Base-by-base conservation (phyloP, 2,329 filamentous ascomycete genomes). In the Epichloe amarillans region DNA sequence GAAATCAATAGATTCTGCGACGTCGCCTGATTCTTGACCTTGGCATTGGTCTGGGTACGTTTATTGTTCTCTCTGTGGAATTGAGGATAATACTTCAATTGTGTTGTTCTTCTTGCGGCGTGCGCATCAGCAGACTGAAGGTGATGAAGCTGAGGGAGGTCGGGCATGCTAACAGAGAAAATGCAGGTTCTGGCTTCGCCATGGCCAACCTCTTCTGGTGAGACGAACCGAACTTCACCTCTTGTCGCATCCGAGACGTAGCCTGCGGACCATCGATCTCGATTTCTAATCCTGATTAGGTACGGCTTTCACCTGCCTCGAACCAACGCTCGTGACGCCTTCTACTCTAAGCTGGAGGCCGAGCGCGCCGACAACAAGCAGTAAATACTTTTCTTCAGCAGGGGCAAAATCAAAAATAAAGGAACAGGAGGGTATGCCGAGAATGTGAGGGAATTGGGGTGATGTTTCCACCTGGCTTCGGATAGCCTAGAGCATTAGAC, bases 241-340 rank as follows among this genome's bases (percentile, higher is more conserved):
- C 17, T 12, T 11, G 30, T 23, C 37, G 39, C 19, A 41, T 3
- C 6, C 30, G 30, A 30, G 30, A 30, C 30, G 30, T 30, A 30
- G 30, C 30, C 8, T n/a, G 33, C 23, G 5, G 43, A 45, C 19
- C 14, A 44, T 30, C 15, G 21, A 21, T 26, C 8, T 26, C 6
- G 23, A 26, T 17, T 19, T 30, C 30, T 30, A 30, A 30, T 30
- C 8, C 30, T 11, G 30, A 4, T 11, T 57, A 81, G 77, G 77
- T 77, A 80, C 72, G 77, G 78, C 65, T 82, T 64, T 71, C 78
- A 82, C 70, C 68, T 80, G 62, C 78, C 77, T 58, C 76, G 77
- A 66, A 79, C 75, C 61, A 65, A 72, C 62, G 72, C 70, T 56
- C 77, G 78, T 63, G 78, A 82, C 68, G 68, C 67, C 66, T 74